Percentiles rank a stretch among this genome's conserved stretches.
phyloP scores from a whole-genome alignment of 1,284 basidiomycete species.

The Boletellus deceptivus region DNA sequence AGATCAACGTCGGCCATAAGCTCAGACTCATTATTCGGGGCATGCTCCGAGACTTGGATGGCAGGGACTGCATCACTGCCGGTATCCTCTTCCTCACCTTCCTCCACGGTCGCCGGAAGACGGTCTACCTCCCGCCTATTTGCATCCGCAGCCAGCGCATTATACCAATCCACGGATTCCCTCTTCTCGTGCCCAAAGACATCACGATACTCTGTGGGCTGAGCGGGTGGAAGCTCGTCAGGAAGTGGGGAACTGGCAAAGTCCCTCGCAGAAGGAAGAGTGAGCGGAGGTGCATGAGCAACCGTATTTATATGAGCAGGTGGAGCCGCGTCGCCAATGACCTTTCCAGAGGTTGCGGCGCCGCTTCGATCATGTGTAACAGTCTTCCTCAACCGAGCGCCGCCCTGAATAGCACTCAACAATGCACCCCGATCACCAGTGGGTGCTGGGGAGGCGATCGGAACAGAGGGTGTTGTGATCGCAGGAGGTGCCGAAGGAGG shows the following conservation, averaged over 20 bases:
- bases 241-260: constrained; percentile 25
- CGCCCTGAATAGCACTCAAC: constrained; percentile 81
- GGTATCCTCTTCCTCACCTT: constrained; percentile 53
- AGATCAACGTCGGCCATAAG: constrained; percentile 79
- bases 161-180: constrained; percentile 91
- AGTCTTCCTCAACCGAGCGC: constrained; percentile 72
- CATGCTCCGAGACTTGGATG: constrained; percentile 55
- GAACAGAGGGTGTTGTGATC: constrained; percentile 26
- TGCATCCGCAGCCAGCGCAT: constrained; percentile 79
- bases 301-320: constrained; percentile 64
- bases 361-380: constrained; percentile 84
- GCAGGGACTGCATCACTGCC: constrained; percentile 42
- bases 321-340: constrained; percentile 77
- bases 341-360: constrained; percentile 67
- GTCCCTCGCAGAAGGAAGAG: constrained; percentile 24
- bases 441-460: constrained; percentile 32
- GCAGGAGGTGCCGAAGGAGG: constrained; percentile 32
- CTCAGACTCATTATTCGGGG: constrained; percentile 42
- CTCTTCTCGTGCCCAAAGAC: constrained; percentile 49
- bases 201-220: constrained; percentile 27
- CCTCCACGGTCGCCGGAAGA: constrained; percentile 55
- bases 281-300: constrained; percentile 39
- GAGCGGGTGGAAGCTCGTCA: constrained; percentile 17
- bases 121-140: constrained; percentile 37
- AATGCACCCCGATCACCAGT: constrained; percentile 67